Base-by-base conservation (phyloP, 2,329 filamentous ascomycete genomes). In the Fusarium burgessii region DNA sequence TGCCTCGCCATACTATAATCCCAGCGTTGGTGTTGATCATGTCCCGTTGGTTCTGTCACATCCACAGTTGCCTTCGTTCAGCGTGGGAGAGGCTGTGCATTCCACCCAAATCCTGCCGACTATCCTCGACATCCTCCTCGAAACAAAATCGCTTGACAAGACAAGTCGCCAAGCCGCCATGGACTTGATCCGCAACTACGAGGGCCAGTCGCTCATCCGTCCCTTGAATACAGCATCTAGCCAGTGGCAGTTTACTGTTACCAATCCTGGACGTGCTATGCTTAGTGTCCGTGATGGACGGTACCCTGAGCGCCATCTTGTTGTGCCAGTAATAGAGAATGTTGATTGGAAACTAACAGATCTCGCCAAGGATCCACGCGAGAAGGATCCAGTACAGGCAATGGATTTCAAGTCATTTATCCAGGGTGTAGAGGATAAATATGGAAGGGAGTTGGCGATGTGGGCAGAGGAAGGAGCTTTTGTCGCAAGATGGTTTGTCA, bases 331-430 rank as follows among this genome's bases (percentile, higher is more conserved):
- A 32, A 74, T 78, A n/a, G 69, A 77, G 47, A 76, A 78, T 12
- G 72, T 75, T 12, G 78, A 76, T 36, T 80, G 78, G 78, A 73
- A 76, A 5, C 73, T 80, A n/a, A 78, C 71, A 35, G 68, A 79
- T 27, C 38, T 77, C 4, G 60, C 67, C 3, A 23, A 58, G 2
- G 78, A 80, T 36, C 75, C 74, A 5, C 58, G 67, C 8, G 78
- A 79, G 55, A 47, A 66, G 18, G 15, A 72, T 1, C 54, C 73
- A 0, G 58, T 78, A 17, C 62, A 77, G 15, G 72, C 70, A 11
- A 76, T 79, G 35, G 72, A 72, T 6, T 78, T 76, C 38, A 33
- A 43, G 1, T 58, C 71, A 2, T 72, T 78, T 18, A 38, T 78
- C 33, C 59, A 58, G 2, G 68, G 59, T 15, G 66, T 80, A 1